These are phyloP conservation scores for Pseudogymnoascus sp. DNA, from an alignment of 2,329 filamentous ascomycete genomes.

Conservation along the genomic window DNA sequence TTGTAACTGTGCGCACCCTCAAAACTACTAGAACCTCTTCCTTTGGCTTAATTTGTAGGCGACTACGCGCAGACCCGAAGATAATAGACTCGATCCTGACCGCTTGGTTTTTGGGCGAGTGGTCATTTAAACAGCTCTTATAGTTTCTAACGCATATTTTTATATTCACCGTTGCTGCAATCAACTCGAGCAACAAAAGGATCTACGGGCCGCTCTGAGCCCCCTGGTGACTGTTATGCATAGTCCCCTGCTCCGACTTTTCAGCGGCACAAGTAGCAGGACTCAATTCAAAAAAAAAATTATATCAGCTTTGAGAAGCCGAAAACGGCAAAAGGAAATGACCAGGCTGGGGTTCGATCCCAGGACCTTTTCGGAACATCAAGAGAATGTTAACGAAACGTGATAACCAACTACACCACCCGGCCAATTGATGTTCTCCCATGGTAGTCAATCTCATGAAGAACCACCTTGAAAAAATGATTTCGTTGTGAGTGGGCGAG, in stretches of 20 bases:
- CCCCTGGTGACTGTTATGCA: neutral
- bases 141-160: neutral
- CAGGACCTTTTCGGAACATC: constrained; percentile 3
- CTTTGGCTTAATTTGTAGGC: neutral
- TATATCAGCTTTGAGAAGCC: neutral
- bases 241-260: neutral
- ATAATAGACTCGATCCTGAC: too few relatives aligned
- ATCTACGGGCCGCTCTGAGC: neutral
- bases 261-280: neutral
- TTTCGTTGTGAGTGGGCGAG: neutral
- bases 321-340: neutral
- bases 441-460: neutral
- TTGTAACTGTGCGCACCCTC: neutral
- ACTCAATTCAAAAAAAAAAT: neutral
- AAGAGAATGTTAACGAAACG: constrained; percentile 4
- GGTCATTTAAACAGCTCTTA: neutral
- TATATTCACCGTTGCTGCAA: neutral
- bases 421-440: neutral
- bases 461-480: neutral
- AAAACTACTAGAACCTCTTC: neutral
- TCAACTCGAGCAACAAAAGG: neutral
- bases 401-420: constrained; percentile 8
- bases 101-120: neutral
- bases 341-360: constrained; percentile 7
- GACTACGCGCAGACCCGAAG: too few relatives aligned